Conservation (phyloP, 768 basidiomycete species). For the Tricholoma sp. region DNA sequence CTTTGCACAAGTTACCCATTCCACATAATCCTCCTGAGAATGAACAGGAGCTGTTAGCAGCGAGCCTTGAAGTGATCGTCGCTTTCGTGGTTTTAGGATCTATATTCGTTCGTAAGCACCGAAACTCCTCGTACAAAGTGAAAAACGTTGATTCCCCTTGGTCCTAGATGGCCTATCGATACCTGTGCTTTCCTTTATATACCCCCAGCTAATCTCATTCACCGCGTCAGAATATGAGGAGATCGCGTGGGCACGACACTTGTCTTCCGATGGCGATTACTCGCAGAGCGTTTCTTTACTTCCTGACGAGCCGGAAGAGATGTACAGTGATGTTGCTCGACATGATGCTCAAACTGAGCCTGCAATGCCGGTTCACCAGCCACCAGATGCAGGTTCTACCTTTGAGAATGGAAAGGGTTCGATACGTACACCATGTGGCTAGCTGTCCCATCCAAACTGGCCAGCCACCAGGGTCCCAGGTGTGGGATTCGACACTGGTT, state of each 20-base stretch:
- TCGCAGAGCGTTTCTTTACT: background rate
- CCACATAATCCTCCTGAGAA: slow-evolving; percentile 56
- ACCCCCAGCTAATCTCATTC: background rate
- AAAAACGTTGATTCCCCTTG: background rate
- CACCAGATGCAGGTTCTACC: background rate
- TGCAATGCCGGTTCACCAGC: background rate
- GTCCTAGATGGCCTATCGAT: background rate
- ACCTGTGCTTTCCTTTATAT: background rate
- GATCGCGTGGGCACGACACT: background rate
- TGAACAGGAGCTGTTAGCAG: slow-evolving; percentile 68
- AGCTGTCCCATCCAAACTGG: background rate
- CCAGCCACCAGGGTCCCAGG: no score
- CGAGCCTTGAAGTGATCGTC: slow-evolving; percentile 75
- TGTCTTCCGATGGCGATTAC: background rate
- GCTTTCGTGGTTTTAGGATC: slow-evolving; percentile 85
- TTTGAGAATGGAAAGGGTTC: background rate
- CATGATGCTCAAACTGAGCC: background rate
- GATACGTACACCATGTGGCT: background rate
- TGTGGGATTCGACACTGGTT: no score
- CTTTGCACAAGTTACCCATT: slow-evolving; percentile 53
- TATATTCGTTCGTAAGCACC: slow-evolving; percentile 63
- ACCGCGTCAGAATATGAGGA: background rate
- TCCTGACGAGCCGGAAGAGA: background rate
- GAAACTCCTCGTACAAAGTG: no score
- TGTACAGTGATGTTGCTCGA: background rate